These are phyloP conservation scores for Talaromyces stipitatus DNA, from an alignment of 495 filamentous ascomycete genomes.

Conservation along the genomic window DNA sequence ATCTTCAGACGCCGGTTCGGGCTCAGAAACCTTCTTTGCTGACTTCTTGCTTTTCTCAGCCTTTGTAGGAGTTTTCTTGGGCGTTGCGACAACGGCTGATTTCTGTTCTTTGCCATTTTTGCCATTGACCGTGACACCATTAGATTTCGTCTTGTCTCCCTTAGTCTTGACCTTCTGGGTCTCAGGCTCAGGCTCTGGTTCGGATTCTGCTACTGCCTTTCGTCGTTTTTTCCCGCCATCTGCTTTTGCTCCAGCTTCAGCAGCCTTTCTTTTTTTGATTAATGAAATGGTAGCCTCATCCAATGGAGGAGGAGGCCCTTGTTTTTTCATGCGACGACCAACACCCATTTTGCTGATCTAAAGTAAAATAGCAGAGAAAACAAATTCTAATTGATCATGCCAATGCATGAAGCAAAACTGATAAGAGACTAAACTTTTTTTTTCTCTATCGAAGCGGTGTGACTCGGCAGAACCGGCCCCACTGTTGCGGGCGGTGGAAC, in stretches of 20 bases:
- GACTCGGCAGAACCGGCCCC: slow-evolving; percentile 8
- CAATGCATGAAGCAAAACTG: background rate
- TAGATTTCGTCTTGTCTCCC: slow-evolving; percentile 14
- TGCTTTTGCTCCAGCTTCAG: slow-evolving; percentile 38
- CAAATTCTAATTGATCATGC: slow-evolving; percentile 8
- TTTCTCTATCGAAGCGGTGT: slow-evolving; percentile 4
- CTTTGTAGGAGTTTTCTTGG: slow-evolving; percentile 20
- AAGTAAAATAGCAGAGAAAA: background rate
- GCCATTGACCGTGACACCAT: slow-evolving; percentile 26
- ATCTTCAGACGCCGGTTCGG: slow-evolving; percentile 31
- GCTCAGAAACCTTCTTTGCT: slow-evolving; percentile 25
- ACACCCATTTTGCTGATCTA: slow-evolving; percentile 61
- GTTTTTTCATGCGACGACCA: slow-evolving; percentile 90
- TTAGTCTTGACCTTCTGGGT: slow-evolving; percentile 38
- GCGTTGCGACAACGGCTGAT: background rate
- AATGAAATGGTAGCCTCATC: slow-evolving; percentile 71
- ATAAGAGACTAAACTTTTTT: slow-evolving; percentile 5
- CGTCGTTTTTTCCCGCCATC: slow-evolving; percentile 61
- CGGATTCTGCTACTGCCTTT: slow-evolving; percentile 33
- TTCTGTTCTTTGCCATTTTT: slow-evolving; percentile 29
- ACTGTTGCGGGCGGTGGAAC: slow-evolving; percentile 22
- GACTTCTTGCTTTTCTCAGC: slow-evolving; percentile 11
- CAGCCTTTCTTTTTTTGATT: slow-evolving; percentile 69
- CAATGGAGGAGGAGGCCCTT: slow-evolving; percentile 75
- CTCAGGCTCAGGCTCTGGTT: slow-evolving; percentile 31